Evolutionary conservation across 768 basidiomycete species (phyloP).

Genomic region (Scleroderma citrinum): DNA sequence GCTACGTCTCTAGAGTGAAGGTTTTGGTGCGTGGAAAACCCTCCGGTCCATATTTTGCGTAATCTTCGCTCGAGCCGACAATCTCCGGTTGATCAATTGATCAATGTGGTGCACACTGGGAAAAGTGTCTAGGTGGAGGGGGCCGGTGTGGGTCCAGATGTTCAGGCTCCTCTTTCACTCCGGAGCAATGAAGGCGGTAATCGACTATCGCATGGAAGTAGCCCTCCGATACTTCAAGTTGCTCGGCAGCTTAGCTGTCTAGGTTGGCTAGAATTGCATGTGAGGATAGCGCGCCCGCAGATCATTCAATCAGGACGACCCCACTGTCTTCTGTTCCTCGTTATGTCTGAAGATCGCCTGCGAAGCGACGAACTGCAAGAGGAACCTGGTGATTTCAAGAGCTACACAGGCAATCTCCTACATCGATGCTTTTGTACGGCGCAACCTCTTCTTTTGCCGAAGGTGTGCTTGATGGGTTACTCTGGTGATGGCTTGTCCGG

Average conservation of each 20-base stretch:
- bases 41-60: neutral
- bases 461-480: neutral
- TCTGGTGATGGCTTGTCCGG: constrained; percentile 4
- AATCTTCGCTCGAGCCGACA: neutral
- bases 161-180: neutral
- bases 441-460: neutral
- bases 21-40: neutral
- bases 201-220: constrained; percentile 5
- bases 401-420: neutral
- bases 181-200: constrained; percentile 1
- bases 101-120: neutral
- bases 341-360: neutral
- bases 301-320: constrained; percentile 7
- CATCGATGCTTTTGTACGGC: neutral
- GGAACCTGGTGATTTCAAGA: constrained; percentile 4
- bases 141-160: no score
- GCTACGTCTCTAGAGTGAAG: neutral
- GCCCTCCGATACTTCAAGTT: neutral
- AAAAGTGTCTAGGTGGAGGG: neutral
- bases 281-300: neutral
- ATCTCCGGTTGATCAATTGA: neutral
- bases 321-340: neutral
- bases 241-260: neutral
- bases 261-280: constrained; percentile 7
- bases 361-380: constrained; percentile 1